phyloP scores from a whole-genome alignment of 2,329 filamentous ascomycete species.

The Curvularia sp. region DNA sequence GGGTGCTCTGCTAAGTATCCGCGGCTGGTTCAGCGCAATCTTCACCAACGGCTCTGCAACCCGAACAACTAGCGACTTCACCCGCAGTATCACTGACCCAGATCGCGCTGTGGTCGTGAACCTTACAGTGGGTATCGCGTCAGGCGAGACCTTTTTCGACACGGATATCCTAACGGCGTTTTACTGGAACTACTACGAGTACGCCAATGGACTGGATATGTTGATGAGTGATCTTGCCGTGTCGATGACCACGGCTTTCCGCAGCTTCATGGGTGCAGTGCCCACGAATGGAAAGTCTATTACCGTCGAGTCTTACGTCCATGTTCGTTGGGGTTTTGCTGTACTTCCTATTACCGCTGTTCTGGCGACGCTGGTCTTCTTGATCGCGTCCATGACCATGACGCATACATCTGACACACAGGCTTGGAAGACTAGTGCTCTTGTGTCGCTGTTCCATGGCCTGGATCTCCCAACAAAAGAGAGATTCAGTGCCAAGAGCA shows the following conservation, averaged over 20 bases:
- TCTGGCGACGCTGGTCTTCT: slow-evolving; percentile 17
- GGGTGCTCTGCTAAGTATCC: slow-evolving; percentile 22
- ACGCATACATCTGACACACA: slow-evolving; percentile 20
- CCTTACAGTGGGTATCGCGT: slow-evolving; percentile 25
- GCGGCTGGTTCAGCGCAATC: slow-evolving; percentile 23
- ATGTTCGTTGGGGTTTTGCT: slow-evolving; percentile 24
- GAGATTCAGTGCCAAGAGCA: slow-evolving; percentile 14
- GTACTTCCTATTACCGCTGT: slow-evolving; percentile 19
- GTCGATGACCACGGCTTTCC: slow-evolving; percentile 26
- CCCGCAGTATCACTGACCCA: slow-evolving; percentile 22
- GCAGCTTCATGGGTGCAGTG: slow-evolving; percentile 20
- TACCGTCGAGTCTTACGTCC: slow-evolving; percentile 20
- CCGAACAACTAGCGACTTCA: slow-evolving; percentile 22
- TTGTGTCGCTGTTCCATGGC: slow-evolving; percentile 21
- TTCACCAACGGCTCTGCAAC: slow-evolving; percentile 26
- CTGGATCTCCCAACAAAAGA: slow-evolving; percentile 19
- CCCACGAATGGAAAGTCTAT: slow-evolving; percentile 17
- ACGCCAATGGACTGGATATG: slow-evolving; percentile 21
- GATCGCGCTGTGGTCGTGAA: slow-evolving; percentile 24
- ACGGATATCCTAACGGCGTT: slow-evolving; percentile 24
- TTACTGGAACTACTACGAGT: slow-evolving; percentile 27
- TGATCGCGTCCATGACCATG: slow-evolving; percentile 19
- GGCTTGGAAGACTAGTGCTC: slow-evolving; percentile 24
- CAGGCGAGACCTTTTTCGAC: slow-evolving; percentile 26
- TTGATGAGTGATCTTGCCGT: slow-evolving; percentile 23